A percentile compares a stretch with the other conserved stretches of the same genome.
Evolutionary conservation across 495 filamentous ascomycete species (phyloP).

Genomic region (Aspergillus biplanus): DNA sequence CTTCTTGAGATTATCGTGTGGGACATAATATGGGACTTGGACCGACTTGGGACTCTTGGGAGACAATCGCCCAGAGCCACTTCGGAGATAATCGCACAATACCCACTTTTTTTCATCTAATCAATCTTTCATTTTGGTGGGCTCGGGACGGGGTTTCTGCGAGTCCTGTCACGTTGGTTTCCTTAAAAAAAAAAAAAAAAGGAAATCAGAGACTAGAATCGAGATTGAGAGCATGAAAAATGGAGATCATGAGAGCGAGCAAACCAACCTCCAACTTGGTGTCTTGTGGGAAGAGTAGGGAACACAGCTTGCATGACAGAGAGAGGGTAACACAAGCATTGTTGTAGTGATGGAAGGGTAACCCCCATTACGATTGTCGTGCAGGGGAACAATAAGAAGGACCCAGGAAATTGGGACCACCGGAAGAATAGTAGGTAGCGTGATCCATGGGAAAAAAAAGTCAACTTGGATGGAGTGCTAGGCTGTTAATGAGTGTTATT

Average conservation of each 20-base stretch:
- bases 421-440: neutral
- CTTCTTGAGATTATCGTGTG: neutral
- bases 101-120: conserved; percentile 34
- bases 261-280: no score
- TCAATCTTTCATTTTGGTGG: conserved; percentile 28
- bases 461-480: conserved; percentile 1
- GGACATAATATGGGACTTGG: neutral
- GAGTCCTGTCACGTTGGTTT: conserved; percentile 3
- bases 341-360: neutral
- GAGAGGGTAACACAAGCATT: neutral
- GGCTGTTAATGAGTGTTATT: no score
- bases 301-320: neutral
- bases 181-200: neutral
- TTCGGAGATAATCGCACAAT: conserved; percentile 28
- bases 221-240: no score
- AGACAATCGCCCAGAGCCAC: conserved; percentile 12
- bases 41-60: neutral
- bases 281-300: no score
- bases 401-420: conserved; percentile 4
- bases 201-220: no score
- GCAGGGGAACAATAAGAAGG: conserved; percentile 9
- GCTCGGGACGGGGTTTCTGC: conserved; percentile 2
- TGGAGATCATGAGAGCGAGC: no score
- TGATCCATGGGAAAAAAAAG: conserved; percentile 10
- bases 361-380: conserved; percentile 5